These are phyloP conservation scores for Dactylonectria estremocensis DNA, from an alignment of 2,329 filamentous ascomycete genomes.

Conservation along the genomic window DNA sequence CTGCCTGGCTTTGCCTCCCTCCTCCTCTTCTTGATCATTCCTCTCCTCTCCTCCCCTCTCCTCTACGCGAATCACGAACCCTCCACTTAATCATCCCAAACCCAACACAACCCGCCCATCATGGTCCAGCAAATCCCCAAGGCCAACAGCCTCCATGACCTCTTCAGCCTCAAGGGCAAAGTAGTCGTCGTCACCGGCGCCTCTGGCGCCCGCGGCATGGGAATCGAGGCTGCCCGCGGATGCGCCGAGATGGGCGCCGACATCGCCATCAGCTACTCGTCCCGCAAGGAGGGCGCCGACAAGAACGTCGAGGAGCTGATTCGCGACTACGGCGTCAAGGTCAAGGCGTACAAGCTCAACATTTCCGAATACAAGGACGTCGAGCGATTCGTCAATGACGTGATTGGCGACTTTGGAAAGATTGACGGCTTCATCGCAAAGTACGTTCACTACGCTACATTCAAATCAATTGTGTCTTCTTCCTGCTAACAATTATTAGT, in stretches of 20 bases:
- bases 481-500: constrained; percentile 37
- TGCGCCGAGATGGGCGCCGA: constrained; percentile 80
- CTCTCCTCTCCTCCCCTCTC: not conserved
- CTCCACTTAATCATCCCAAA: not conserved
- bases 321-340: constrained; percentile 78
- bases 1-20: not conserved
- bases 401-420: constrained; percentile 80
- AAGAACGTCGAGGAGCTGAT: constrained; percentile 77
- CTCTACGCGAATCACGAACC: constrained; percentile 7
- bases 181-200: constrained; percentile 81
- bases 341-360: constrained; percentile 73
- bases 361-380: constrained; percentile 68
- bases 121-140: constrained; percentile 73
- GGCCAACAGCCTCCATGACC: constrained; percentile 71
- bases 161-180: constrained; percentile 82
- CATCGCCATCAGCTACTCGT: constrained; percentile 80
- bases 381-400: constrained; percentile 70
- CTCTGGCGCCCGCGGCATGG: constrained; percentile 79
- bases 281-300: constrained; percentile 77
- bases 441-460: too few relatives aligned
- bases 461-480: too few relatives aligned
- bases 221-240: constrained; percentile 78
- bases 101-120: constrained; percentile 32
- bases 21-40: not conserved
- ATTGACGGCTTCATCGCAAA: constrained; percentile 84